phyloP scores from a whole-genome alignment of 352 stramenopile genomes.

The Phytopythium oedochilum region DNA sequence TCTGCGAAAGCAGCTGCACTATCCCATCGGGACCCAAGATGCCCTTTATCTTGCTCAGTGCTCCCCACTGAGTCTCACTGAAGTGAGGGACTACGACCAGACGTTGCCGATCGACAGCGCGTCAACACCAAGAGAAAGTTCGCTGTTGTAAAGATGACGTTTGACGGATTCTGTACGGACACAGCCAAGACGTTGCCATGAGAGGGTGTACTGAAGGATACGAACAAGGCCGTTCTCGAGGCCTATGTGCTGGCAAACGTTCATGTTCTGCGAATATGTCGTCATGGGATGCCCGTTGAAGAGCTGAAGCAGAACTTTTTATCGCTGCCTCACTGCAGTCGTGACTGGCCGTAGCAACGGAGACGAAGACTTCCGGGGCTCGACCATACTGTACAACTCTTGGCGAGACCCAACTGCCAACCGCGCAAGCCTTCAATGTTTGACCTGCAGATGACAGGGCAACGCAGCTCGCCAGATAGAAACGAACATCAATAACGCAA shows the following conservation, averaged over 20 bases:
- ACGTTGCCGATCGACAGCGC: conserved; percentile 1
- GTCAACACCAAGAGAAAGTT: neutral
- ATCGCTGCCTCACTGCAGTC: conserved; percentile 5
- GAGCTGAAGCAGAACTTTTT: conserved; percentile 6
- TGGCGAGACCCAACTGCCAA: neutral
- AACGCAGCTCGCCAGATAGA: conserved; percentile 2
- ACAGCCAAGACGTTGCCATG: conserved; percentile 4
- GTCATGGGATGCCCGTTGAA: neutral
- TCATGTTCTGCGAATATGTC: conserved; percentile 8
- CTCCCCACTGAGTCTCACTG: no score
- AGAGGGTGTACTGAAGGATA: conserved; percentile 3
- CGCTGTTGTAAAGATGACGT: conserved; percentile 3
- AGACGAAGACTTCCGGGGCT: conserved; percentile 4
- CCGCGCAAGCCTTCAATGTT: neutral
- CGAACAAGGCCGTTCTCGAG: conserved; percentile 8
- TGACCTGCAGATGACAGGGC: neutral
- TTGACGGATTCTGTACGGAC: conserved; percentile 8
- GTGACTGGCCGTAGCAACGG: neutral
- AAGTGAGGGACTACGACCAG: conserved; percentile 4
- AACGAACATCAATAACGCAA: conserved; percentile 4
- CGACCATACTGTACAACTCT: conserved; percentile 7
- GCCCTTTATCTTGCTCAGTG: no score
- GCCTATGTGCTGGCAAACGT: conserved; percentile 10
- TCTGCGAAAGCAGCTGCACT: no score
- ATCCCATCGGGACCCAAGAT: no score